Base-by-base conservation (phyloP, 345 rosid genomes). In the Trapa bicornis region DNA sequence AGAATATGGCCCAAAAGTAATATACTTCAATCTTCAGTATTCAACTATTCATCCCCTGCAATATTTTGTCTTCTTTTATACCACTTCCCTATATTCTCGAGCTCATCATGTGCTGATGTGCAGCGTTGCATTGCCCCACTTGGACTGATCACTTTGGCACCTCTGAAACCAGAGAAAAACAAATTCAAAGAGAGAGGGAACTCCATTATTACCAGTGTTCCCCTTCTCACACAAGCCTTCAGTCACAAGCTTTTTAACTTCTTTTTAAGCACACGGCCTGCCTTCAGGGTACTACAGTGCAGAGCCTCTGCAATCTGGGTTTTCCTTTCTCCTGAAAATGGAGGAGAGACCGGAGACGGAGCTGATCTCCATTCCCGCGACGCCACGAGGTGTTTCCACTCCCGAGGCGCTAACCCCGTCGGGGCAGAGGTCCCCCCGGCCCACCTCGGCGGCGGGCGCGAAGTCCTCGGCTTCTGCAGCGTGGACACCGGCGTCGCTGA, bases 271-370 rank as follows among this genome's bases (percentile, higher is more conserved):
- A 1, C 56, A 5, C 56, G 17, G 22, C 29, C 29, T 22, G 29
- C 29, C 29, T 22, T 22, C 29, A 22, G 29, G 29, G 29, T 22
- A 22, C 15, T 14, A 50, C 22, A 50, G 56, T 15, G 54, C 52
- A 47, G 52, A 47, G 52, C 64, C 39, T 61, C 64, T 2, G 37
- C 64, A 9, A 22, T 22, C 29, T 22, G 29, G 29, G 29, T 22
- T 22, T 22, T 22, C 29, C 29, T 22, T 22, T 22, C 29, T 22
- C 29, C 29, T 22, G 29, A 22, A 22, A 41, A 41, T 91, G 98
- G 98, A 93, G 65, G 98, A 93, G 80, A 87, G 97, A 75, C 97
- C 98, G n/a, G 98, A 93, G 78, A 85, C 96, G 53, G 98, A 93
- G 84, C 82, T 93, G 33, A 93, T 93, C 72, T 90, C 98, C 66